These are phyloP conservation scores for Cetraspora pellucida DNA, from an alignment of 192 early-diverging fungal genomes.

Conservation along the genomic window DNA sequence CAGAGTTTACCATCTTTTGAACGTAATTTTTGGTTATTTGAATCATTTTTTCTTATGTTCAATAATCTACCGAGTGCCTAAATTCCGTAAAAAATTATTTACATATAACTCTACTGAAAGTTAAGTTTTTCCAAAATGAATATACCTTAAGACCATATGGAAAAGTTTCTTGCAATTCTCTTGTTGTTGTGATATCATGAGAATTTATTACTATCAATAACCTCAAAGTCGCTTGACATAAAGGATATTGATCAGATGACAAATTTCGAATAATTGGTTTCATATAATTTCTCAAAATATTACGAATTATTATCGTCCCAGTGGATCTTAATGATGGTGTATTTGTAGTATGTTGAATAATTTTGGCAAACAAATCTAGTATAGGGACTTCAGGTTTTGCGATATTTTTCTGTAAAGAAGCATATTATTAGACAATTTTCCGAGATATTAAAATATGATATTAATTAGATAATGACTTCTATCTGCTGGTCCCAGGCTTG, in stretches of 20 bases:
- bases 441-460: background rate
- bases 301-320: constrained; percentile 44
- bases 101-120: background rate
- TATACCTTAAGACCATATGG: constrained; percentile 68
- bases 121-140: constrained; percentile 34
- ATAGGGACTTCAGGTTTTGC: constrained; percentile 61
- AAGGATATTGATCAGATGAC: constrained; percentile 56
- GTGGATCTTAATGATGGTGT: constrained; percentile 39
- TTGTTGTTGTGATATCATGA: constrained; percentile 56
- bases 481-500: constrained; percentile 68
- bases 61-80: constrained; percentile 46
- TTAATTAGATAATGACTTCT: constrained; percentile 35
- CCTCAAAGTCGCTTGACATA: constrained; percentile 64
- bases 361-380: constrained; percentile 60
- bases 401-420: constrained; percentile 41
- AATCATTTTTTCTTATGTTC: constrained; percentile 35
- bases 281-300: constrained; percentile 70
- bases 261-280: constrained; percentile 64
- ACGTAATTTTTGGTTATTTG: constrained; percentile 36
- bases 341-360: constrained; percentile 56
- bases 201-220: constrained; percentile 66
- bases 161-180: constrained; percentile 70
- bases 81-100: background rate
- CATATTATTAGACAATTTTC: background rate
- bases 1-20: background rate